Base-by-base conservation (phyloP, 208 protist genomes). In the Acanthamoeba culbertsoni region DNA sequence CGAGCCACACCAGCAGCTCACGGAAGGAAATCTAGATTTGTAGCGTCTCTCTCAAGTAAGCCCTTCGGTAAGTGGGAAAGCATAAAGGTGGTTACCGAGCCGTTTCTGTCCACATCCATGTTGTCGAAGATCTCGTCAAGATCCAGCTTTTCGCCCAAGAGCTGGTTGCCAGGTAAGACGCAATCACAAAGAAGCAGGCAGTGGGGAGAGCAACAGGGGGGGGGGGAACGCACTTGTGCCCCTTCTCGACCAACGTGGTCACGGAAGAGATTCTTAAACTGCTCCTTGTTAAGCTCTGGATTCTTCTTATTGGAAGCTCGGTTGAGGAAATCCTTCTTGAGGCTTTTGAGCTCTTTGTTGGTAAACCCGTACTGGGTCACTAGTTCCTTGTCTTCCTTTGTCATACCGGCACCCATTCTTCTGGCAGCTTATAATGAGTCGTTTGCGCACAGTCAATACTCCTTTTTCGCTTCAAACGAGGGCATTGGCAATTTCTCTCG, bases 221-320 rank as follows among this genome's bases (percentile, higher is more conserved):
- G 28, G 65, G n/a, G 6, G 23, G 14, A 10, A 23, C 33, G 68
- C 5, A 79, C 68, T 40, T 48, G 68, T 28, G 37, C 37, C 26
- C 23, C 68, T 7, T 43, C 37, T 5, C 26, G 12, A 23, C 68
- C 68, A 16, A 79, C 68, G 68, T 79, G 68, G 33, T 79, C 68
- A n/a, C 68, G 68, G 68, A 79, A 79, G 42, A 79, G 68, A 48
- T 79, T 79, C 68, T 79, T 79, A 20, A 88, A 88, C 28, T 88
- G 48, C 46, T 88, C 77, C 77, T 88, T 88, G 77, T 35, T 88
- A n/a, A 88, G 77, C 46, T 88, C 77, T 16, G 68, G 68, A 48
- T 79, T 88, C 77, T 55, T 55, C 48, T 55, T 55, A 51, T 62
- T 48, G 2, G 77, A 37, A 4, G 77, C 48, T 43, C 77, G 43